phyloP scores from a whole-genome alignment of 805 yeast genomes.

The Suhomyces vadensis region DNA sequence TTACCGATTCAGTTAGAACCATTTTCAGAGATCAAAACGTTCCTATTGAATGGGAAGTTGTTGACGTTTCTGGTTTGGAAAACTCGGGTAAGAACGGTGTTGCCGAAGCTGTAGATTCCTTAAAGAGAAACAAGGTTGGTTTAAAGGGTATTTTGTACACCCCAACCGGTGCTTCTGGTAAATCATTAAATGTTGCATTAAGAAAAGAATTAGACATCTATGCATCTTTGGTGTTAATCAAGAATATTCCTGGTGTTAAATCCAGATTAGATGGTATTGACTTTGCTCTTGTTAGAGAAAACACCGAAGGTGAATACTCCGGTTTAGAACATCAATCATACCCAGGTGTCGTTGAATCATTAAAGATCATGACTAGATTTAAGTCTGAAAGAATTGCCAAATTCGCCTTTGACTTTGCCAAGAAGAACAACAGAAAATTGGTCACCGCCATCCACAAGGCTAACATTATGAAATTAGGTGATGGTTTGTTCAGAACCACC shows the following conservation, averaged over 20 bases:
- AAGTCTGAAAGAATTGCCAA: constrained; percentile 97
- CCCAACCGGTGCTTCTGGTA: constrained; percentile 72
- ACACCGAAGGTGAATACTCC: constrained; percentile 98
- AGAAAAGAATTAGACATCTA: constrained; percentile 95
- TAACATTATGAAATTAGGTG: constrained; percentile 97
- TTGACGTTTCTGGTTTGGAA: constrained; percentile 48
- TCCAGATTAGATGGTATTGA: constrained; percentile 87
- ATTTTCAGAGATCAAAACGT: constrained; percentile 84
- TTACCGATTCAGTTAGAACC: constrained; percentile 88
- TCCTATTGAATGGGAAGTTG: constrained; percentile 89
- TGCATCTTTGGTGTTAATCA: constrained; percentile 92
- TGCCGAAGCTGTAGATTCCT: constrained; percentile 81
- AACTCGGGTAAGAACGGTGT: constrained; percentile 64
- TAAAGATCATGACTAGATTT: constrained; percentile 90
- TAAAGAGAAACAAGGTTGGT: constrained; percentile 96
- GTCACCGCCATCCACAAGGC: constrained; percentile 99
- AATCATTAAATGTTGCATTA: constrained; percentile 91
- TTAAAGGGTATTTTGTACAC: constrained; percentile 95
- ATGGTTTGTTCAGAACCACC: constrained; percentile 95
- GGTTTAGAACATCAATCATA: constrained; percentile 97
- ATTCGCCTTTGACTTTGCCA: constrained; percentile 95
- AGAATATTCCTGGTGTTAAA: constrained; percentile 91
- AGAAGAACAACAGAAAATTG: constrained; percentile 83
- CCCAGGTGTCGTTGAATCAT: constrained; percentile 96
- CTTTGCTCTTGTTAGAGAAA: constrained; percentile 94